These are phyloP conservation scores for Boletus semigastroideus DNA, from an alignment of 1,284 basidiomycete genomes.

Conservation along the genomic window DNA sequence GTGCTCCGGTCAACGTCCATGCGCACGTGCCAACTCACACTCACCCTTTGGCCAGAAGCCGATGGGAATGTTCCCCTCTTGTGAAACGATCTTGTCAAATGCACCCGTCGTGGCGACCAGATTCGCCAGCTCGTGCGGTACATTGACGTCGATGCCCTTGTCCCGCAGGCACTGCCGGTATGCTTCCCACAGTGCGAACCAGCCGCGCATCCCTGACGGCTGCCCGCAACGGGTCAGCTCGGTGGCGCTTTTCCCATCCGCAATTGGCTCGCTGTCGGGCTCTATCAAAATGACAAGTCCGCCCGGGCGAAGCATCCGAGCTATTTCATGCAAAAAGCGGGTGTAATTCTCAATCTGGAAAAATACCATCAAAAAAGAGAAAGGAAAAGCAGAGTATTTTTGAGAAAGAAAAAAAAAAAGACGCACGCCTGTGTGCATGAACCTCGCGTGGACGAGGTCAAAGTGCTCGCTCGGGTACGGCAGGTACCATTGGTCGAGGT, in stretches of 20 bases:
- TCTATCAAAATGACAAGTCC: constrained; percentile 69
- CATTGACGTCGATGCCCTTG: constrained; percentile 54
- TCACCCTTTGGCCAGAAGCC: constrained; percentile 60
- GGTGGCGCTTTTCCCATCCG: constrained; percentile 42
- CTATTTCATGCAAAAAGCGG: constrained; percentile 56
- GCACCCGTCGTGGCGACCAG: constrained; percentile 44
- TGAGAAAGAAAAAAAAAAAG: neutral
- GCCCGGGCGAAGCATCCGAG: constrained; percentile 64
- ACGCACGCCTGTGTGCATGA: constrained; percentile 56
- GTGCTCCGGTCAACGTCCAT: constrained; percentile 4
- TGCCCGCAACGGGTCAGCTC: constrained; percentile 36
- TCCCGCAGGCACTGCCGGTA: constrained; percentile 51
- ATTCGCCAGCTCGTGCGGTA: constrained; percentile 51
- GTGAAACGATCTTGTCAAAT: constrained; percentile 51
- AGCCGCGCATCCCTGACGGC: constrained; percentile 48
- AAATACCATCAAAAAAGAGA: constrained; percentile 3
- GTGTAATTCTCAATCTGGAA: constrained; percentile 63
- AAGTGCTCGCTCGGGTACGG: constrained; percentile 63
- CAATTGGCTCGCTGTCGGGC: constrained; percentile 50
- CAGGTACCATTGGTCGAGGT: constrained; percentile 54
- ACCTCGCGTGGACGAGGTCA: constrained; percentile 66
- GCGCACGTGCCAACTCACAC: constrained; percentile 2
- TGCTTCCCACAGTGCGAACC: constrained; percentile 61
- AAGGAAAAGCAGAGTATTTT: neutral
- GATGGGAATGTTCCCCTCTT: constrained; percentile 55